Evolutionary conservation across 495 filamentous ascomycete species (phyloP).

Genomic region (Hamigera avellanea): DNA sequence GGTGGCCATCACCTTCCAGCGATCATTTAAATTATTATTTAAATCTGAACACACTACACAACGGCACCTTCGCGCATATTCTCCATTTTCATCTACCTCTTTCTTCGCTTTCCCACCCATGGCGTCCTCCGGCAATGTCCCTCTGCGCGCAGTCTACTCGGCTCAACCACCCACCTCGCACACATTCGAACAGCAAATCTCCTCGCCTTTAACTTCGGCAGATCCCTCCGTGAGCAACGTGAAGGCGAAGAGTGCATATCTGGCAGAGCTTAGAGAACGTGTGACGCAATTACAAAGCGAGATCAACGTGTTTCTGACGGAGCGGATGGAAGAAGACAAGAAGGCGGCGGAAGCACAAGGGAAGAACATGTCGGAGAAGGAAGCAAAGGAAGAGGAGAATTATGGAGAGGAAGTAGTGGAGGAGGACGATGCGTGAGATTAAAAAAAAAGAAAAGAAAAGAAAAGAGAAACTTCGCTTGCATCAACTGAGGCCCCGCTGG

Average conservation of each 20-base stretch:
- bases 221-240: slow-evolving; percentile 18
- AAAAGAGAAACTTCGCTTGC: too few relatives aligned
- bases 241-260: slow-evolving; percentile 50
- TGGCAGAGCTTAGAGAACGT: slow-evolving; percentile 51
- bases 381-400: slow-evolving; percentile 67
- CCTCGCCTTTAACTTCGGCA: slow-evolving; percentile 23
- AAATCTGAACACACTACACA: too few relatives aligned
- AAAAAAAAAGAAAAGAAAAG: slow-evolving; percentile 2
- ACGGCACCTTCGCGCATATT: too few relatives aligned
- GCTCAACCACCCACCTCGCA: slow-evolving; percentile 20
- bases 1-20: too few relatives aligned
- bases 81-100: too few relatives aligned
- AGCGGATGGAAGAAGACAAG: slow-evolving; percentile 84
- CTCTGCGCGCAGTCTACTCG: slow-evolving; percentile 45
- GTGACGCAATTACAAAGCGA: slow-evolving; percentile 52
- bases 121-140: background rate
- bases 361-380: slow-evolving; percentile 39
- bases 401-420: slow-evolving; percentile 70
- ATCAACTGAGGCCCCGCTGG: too few relatives aligned
- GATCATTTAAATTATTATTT: too few relatives aligned
- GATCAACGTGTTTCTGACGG: slow-evolving; percentile 75
- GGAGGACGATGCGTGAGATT: slow-evolving; percentile 27
- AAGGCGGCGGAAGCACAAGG: slow-evolving; percentile 27
- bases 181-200: slow-evolving; percentile 34
- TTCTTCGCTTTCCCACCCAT: too few relatives aligned